Percentiles rank a stretch among this genome's conserved stretches.
Evolutionary conservation across 2,329 filamentous ascomycete genomes (phyloP).

Genomic region (Trichoderma gracile): DNA sequence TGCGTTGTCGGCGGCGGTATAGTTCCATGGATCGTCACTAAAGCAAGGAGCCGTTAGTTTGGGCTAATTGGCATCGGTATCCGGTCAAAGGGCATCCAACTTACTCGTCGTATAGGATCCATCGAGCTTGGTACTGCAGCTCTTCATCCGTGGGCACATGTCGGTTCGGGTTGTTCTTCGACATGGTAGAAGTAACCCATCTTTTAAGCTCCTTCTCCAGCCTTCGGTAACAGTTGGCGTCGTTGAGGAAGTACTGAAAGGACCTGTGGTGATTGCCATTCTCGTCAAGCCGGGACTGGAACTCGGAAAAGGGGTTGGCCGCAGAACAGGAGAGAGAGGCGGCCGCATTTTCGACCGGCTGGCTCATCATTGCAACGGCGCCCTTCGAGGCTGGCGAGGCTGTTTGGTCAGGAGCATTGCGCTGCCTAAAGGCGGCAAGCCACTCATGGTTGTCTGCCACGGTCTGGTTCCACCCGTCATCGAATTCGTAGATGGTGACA

Average conservation of each 20-base stretch:
- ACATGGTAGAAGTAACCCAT: conserved; percentile 56
- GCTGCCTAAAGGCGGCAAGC: conserved; percentile 54
- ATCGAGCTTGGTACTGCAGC: conserved; percentile 63
- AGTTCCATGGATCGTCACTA: conserved; percentile 40
- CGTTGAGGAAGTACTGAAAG: conserved; percentile 54
- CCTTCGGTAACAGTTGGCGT: conserved; percentile 61
- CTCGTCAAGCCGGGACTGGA: conserved; percentile 1
- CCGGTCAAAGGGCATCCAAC: conserved; percentile 32
- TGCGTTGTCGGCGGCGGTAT: conserved; percentile 43
- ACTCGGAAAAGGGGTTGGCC: conserved; percentile 16
- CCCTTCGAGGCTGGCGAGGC: background rate
- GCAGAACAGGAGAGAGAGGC: background rate
- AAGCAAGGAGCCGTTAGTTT: background rate
- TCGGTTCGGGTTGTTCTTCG: conserved; percentile 59
- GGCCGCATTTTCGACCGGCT: background rate
- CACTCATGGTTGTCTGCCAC: conserved; percentile 58
- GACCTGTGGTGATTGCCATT: conserved; percentile 27
- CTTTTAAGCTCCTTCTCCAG: conserved; percentile 55
- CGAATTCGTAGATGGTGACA: conserved; percentile 62
- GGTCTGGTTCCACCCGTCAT: conserved; percentile 66
- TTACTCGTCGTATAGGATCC: conserved; percentile 63
- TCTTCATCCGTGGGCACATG: conserved; percentile 63
- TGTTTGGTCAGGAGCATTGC: conserved; percentile 40
- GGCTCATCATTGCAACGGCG: background rate
- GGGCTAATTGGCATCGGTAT: background rate